Percentiles rank a stretch among this genome's conserved stretches.
Evolutionary conservation across 257 asterid species (phyloP).

Genomic region (Cynanchum wilfordii): DNA sequence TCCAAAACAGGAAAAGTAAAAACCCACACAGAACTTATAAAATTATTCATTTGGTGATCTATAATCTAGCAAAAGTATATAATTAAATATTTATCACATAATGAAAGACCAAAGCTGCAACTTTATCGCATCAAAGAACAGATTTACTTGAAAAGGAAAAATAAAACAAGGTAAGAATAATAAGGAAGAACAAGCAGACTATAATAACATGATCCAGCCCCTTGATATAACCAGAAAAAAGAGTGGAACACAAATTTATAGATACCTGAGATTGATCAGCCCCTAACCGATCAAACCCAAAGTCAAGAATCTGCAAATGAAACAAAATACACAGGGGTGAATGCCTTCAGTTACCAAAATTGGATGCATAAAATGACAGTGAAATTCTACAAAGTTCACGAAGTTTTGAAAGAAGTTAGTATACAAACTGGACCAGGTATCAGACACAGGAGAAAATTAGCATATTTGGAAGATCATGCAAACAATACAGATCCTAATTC

Average conservation of each 20-base stretch:
- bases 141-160: background rate
- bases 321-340: conserved; percentile 29
- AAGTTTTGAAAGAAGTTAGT: background rate
- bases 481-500: background rate
- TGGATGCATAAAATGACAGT: background rate
- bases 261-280: conserved; percentile 91
- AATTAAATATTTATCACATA: background rate
- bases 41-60: background rate
- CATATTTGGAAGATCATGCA: background rate
- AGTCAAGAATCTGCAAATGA: conserved; percentile 77
- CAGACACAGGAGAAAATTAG: background rate
- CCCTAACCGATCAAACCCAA: conserved; percentile 93
- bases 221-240: background rate
- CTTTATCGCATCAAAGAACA: background rate
- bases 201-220: background rate
- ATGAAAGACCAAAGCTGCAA: background rate
- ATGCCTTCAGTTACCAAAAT: conserved; percentile 4
- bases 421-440: background rate
- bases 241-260: conserved; percentile 14
- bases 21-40: background rate
- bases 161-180: background rate
- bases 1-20: background rate
- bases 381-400: background rate
- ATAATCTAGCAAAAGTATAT: background rate
- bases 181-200: background rate